Percentiles rank a stretch among this genome's conserved stretches.
phyloP scores from a whole-genome alignment of 2,329 filamentous ascomycete species.

The Nothophoma quercina region DNA sequence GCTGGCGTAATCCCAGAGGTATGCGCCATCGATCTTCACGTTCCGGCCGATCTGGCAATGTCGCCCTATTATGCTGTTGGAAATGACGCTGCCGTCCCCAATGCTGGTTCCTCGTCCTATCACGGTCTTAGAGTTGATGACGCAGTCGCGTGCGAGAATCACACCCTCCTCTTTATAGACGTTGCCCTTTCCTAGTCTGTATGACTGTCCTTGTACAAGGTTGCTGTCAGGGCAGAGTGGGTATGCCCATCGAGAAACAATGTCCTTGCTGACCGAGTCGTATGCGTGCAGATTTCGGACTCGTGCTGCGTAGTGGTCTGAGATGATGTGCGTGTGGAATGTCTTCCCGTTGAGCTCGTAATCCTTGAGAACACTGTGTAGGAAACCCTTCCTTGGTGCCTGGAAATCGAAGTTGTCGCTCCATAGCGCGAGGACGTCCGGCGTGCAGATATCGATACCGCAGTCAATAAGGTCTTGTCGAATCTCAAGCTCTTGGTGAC shows the following conservation, averaged over 20 bases:
- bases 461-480: slow-evolving; percentile 90
- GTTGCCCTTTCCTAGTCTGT: slow-evolving; percentile 72
- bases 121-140: slow-evolving; percentile 72
- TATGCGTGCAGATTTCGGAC: slow-evolving; percentile 89
- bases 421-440: slow-evolving; percentile 93
- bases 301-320: slow-evolving; percentile 83
- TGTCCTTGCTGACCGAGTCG: slow-evolving; percentile 84
- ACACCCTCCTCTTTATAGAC: slow-evolving; percentile 83
- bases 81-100: slow-evolving; percentile 73
- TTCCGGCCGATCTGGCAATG: slow-evolving; percentile 87
- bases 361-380: slow-evolving; percentile 93
- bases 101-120: slow-evolving; percentile 80
- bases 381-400: slow-evolving; percentile 83
- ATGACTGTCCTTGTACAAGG: slow-evolving; percentile 77
- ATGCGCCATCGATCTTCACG: slow-evolving; percentile 78
- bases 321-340: slow-evolving; percentile 88
- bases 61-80: slow-evolving; percentile 81
- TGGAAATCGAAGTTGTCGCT: slow-evolving; percentile 98
- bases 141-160: slow-evolving; percentile 73
- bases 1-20: slow-evolving; percentile 84
- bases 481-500: slow-evolving; percentile 78
- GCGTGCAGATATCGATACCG: slow-evolving; percentile 96
- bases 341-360: slow-evolving; percentile 97
- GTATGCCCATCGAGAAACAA: slow-evolving; percentile 87
- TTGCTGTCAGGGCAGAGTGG: slow-evolving; percentile 92